These are phyloP conservation scores for Trichosporon ovoides DNA, from an alignment of 1,284 basidiomycete species.

Conservation along the genomic window DNA sequence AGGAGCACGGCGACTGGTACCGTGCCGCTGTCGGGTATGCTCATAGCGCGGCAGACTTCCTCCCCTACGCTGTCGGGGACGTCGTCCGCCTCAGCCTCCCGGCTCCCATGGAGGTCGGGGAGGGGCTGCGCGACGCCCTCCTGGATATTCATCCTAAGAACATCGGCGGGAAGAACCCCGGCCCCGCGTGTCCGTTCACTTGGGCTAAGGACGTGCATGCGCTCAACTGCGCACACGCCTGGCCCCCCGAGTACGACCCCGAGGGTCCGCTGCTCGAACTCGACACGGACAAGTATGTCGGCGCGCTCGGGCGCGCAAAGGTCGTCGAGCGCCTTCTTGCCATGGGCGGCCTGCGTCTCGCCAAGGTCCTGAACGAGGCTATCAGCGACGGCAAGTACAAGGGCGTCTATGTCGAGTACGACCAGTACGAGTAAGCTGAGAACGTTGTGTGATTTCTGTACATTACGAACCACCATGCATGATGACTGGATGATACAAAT, in stretches of 20 bases:
- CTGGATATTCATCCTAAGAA: slow-evolving; percentile 10
- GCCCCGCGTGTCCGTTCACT: slow-evolving; percentile 67
- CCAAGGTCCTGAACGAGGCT: slow-evolving; percentile 63
- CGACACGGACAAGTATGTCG: slow-evolving; percentile 77
- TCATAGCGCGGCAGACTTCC: background rate
- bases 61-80: slow-evolving; percentile 6
- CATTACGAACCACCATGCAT: background rate
- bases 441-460: background rate
- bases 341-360: slow-evolving; percentile 73
- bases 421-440: background rate
- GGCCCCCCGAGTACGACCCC: slow-evolving; percentile 57
- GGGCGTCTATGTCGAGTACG: slow-evolving; percentile 14
- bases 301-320: slow-evolving; percentile 61
- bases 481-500: slow-evolving; percentile 1
- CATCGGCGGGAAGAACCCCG: background rate
- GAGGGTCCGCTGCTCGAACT: slow-evolving; percentile 60
- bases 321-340: slow-evolving; percentile 75
- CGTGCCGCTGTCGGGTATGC: slow-evolving; percentile 1
- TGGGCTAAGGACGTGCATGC: slow-evolving; percentile 60
- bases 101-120: background rate
- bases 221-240: slow-evolving; percentile 73
- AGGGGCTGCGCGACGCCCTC: slow-evolving; percentile 7
- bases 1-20: slow-evolving; percentile 15
- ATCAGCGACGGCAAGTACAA: slow-evolving; percentile 10
- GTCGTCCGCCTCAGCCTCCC: slow-evolving; percentile 19